Evolutionary conservation across 2,329 filamentous ascomycete genomes (phyloP).

Genomic region (Aspergillus amoenus): DNA sequence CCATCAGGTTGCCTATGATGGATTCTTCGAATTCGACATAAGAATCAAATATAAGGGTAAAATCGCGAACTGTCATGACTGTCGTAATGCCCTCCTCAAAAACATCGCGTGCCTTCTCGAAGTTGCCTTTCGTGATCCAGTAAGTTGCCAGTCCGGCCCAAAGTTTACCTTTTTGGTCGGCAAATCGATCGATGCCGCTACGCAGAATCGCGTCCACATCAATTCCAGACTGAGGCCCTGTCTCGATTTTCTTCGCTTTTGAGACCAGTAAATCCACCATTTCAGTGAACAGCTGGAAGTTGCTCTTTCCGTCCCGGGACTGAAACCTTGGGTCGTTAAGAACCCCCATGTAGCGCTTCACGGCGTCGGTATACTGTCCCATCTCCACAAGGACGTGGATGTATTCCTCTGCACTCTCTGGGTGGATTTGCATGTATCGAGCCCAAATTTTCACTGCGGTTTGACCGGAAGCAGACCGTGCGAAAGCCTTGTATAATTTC

Average conservation of each 20-base stretch:
- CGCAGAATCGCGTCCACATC: conserved; percentile 90
- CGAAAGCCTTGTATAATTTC: conserved; percentile 87
- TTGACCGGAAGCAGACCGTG: conserved; percentile 82
- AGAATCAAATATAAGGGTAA: conserved; percentile 92
- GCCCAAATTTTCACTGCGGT: conserved; percentile 93
- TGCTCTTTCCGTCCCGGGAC: conserved; percentile 91
- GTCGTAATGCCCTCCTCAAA: conserved; percentile 97
- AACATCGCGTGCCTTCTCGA: conserved; percentile 86
- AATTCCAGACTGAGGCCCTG: conserved; percentile 76
- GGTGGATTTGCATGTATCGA: conserved; percentile 95
- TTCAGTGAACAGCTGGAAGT: conserved; percentile 96
- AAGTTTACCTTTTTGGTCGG: conserved; percentile 89
- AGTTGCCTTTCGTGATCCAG: conserved; percentile 90
- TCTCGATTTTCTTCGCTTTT: conserved; percentile 82
- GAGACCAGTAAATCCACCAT: conserved; percentile 94
- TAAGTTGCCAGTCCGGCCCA: conserved; percentile 96
- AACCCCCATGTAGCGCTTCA: conserved; percentile 85
- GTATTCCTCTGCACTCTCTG: conserved; percentile 92
- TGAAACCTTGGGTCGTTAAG: conserved; percentile 87
- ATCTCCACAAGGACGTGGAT: conserved; percentile 83
- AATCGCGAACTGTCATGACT: conserved; percentile 98
- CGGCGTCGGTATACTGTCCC: conserved; percentile 84
- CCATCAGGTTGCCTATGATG: conserved; percentile 87
- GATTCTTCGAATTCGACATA: conserved; percentile 98
- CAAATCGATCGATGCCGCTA: conserved; percentile 85